Percentiles rank a stretch among this genome's conserved stretches.
These are phyloP conservation scores for Protostelium mycophagum DNA, from an alignment of 78 protist genomes.

Conservation along the genomic window DNA sequence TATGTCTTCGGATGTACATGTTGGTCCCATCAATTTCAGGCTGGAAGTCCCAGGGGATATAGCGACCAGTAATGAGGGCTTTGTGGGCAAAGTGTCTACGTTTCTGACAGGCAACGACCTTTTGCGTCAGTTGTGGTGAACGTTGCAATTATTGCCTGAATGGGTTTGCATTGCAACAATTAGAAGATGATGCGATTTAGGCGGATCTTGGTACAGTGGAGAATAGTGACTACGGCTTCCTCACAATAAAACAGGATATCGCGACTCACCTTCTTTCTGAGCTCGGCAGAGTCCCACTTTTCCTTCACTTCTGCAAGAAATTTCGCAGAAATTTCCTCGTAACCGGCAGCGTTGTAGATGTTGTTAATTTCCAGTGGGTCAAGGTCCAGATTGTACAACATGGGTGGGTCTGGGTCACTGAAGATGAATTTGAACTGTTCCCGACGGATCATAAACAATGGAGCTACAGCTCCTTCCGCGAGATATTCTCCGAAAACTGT, in stretches of 20 bases:
- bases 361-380: neutral
- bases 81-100: neutral
- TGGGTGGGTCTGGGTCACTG: neutral
- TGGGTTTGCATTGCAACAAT: too few species aligned
- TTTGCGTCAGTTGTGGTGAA: too few species aligned
- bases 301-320: neutral
- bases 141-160: too few species aligned
- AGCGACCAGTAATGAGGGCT: neutral
- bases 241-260: neutral
- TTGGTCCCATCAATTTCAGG: neutral
- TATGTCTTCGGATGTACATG: neutral
- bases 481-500: neutral
- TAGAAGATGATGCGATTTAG: too few species aligned
- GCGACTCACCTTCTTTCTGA: neutral
- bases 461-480: constrained; percentile 1
- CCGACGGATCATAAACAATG: neutral
- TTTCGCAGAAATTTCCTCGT: neutral
- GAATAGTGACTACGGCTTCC: neutral
- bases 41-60: neutral
- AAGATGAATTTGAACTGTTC: neutral
- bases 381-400: neutral
- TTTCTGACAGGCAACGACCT: neutral
- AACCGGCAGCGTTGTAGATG: neutral
- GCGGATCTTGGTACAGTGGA: too few species aligned
- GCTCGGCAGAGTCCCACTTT: neutral